A percentile compares a stretch with the other conserved stretches of the same genome.
Conservation (phyloP, 495 filamentous ascomycete species). For the Aspergillus heteromorphus region DNA sequence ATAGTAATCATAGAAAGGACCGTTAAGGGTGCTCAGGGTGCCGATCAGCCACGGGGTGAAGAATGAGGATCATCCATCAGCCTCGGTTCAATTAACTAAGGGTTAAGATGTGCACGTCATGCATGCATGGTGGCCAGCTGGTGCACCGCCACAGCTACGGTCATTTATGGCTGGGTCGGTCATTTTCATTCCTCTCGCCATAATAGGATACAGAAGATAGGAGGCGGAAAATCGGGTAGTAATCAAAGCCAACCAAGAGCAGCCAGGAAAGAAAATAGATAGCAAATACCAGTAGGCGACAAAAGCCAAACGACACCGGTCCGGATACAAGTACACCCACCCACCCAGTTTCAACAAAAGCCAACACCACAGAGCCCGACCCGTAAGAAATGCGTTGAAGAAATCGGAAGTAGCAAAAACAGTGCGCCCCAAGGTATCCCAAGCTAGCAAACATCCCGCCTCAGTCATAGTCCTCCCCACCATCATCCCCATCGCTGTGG, state of each 20-base stretch:
- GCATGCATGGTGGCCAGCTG: too few species aligned
- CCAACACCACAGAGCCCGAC: constrained; percentile 10
- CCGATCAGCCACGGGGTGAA: neutral
- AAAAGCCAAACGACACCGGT: constrained; percentile 19
- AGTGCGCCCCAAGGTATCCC: neutral
- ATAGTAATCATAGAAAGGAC: too few species aligned
- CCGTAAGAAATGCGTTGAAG: neutral
- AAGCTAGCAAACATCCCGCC: neutral
- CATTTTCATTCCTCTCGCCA: neutral
- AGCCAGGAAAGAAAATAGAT: neutral
- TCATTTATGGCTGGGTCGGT: neutral
- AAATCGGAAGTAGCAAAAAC: constrained; percentile 6
- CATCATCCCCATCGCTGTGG: constrained; percentile 59
- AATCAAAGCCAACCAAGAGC: neutral
- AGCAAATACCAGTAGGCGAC: constrained; percentile 6
- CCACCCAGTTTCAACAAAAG: constrained; percentile 14
- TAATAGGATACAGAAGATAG: neutral
- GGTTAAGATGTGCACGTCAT: neutral
- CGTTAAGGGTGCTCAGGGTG: too few species aligned
- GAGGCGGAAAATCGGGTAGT: neutral
- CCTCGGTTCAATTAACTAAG: too few species aligned
- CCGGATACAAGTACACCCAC: constrained; percentile 26
- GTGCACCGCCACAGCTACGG: neutral
- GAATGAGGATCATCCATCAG: neutral
- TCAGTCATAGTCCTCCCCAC: constrained; percentile 33